These are phyloP conservation scores for Pythium rishiriense DNA, from an alignment of 352 stramenopile species.

Conservation along the genomic window DNA sequence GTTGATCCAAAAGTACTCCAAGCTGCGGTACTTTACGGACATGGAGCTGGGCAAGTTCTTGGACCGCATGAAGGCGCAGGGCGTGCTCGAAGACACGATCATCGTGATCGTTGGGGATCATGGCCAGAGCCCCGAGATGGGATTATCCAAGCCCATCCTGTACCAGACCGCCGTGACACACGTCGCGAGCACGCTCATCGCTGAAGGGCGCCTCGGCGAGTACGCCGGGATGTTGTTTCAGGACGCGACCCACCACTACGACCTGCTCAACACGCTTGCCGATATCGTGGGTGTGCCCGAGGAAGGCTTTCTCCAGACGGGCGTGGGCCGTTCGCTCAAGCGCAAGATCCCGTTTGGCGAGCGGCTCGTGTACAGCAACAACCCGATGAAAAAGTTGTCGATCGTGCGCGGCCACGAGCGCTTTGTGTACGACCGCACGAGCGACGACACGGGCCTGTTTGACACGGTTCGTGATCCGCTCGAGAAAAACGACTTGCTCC, in stretches of 20 bases:
- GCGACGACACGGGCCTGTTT: slow-evolving; percentile 35
- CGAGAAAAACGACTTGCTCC: slow-evolving; percentile 38
- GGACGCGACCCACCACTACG: slow-evolving; percentile 27
- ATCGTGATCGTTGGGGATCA: slow-evolving; percentile 55
- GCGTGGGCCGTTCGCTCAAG: slow-evolving; percentile 39
- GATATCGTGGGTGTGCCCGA: slow-evolving; percentile 27
- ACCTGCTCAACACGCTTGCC: slow-evolving; percentile 29
- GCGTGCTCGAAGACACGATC: slow-evolving; percentile 52
- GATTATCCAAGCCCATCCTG: slow-evolving; percentile 7
- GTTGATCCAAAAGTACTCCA: slow-evolving; percentile 35
- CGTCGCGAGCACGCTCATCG: slow-evolving; percentile 24
- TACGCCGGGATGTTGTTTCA: slow-evolving; percentile 11
- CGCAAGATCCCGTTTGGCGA: slow-evolving; percentile 34
- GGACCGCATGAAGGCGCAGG: slow-evolving; percentile 43
- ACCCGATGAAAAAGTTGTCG: slow-evolving; percentile 48
- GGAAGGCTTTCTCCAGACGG: slow-evolving; percentile 27
- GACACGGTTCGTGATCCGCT: slow-evolving; percentile 43
- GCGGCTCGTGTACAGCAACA: slow-evolving; percentile 55
- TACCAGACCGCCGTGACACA: slow-evolving; percentile 34
- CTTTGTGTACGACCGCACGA: slow-evolving; percentile 44
- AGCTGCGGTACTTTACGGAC: slow-evolving; percentile 55
- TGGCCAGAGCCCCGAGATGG: slow-evolving; percentile 42
- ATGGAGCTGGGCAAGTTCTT: slow-evolving; percentile 49
- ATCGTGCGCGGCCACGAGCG: slow-evolving; percentile 36
- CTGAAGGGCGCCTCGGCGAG: slow-evolving; percentile 22